Evolutionary conservation across 345 rosid species (phyloP).

Genomic region (Arabis alpina): DNA sequence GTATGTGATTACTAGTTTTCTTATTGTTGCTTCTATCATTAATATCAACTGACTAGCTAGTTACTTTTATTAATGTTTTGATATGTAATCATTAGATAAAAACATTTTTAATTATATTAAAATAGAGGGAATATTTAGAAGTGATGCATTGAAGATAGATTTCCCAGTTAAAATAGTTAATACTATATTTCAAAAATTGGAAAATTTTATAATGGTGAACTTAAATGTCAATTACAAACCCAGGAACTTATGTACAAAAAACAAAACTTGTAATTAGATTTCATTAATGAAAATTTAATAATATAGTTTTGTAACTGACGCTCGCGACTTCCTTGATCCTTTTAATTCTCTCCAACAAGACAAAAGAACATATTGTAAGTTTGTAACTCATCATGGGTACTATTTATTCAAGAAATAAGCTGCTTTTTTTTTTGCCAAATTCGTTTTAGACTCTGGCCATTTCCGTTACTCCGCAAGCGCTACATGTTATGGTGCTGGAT

Average conservation of each 20-base stretch:
- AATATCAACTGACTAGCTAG: too few relatives aligned
- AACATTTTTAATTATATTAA: not conserved
- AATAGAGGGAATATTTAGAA: not conserved
- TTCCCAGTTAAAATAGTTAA: not conserved
- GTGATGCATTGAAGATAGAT: not conserved
- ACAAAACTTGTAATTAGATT: not conserved
- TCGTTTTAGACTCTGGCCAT: too few relatives aligned
- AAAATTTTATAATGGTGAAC: not conserved
- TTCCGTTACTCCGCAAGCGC: too few relatives aligned
- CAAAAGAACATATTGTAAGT: not conserved
- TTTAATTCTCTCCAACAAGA: constrained; percentile 7
- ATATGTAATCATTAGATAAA: not conserved
- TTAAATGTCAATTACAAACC: not conserved
- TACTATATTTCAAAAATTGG: not conserved
- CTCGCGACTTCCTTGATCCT: not conserved
- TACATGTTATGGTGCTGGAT: too few relatives aligned
- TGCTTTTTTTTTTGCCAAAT: too few relatives aligned
- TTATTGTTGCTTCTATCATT: too few relatives aligned
- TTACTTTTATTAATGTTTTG: too few relatives aligned
- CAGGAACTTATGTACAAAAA: constrained; percentile 1
- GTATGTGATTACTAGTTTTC: too few relatives aligned
- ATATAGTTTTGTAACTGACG: constrained; percentile 25
- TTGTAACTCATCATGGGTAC: too few relatives aligned
- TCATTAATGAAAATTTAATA: not conserved
- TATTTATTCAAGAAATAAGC: too few relatives aligned